A percentile compares a stretch with the other conserved stretches of the same genome.
Evolutionary conservation across 2,329 filamentous ascomycete genomes (phyloP).

Genomic region (Westerdykella sp.): DNA sequence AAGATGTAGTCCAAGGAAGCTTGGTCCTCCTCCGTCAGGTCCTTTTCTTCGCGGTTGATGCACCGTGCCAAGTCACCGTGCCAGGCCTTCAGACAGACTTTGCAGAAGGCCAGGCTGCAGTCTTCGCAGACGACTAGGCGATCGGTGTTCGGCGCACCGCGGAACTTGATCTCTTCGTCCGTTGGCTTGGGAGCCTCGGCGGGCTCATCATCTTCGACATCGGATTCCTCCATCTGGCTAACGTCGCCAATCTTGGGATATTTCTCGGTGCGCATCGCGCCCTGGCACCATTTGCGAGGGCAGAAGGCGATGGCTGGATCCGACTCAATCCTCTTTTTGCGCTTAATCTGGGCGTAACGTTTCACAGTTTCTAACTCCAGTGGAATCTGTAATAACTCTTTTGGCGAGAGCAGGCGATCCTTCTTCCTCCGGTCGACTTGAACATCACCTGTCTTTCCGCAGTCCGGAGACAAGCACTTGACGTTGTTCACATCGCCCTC

Average conservation of each 20-base stretch:
- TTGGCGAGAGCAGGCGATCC: conserved; percentile 67
- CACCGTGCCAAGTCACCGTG: conserved; percentile 80
- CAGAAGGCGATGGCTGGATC: conserved; percentile 92
- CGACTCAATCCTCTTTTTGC: conserved; percentile 85
- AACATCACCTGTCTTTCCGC: conserved; percentile 45
- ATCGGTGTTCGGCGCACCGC: conserved; percentile 50
- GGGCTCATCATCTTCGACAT: conserved; percentile 33
- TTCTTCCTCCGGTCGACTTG: conserved; percentile 26
- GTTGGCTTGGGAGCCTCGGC: neutral
- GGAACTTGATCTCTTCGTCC: neutral
- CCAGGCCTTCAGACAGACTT: conserved; percentile 72
- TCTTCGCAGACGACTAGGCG: conserved; percentile 80
- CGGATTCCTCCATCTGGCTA: conserved; percentile 34
- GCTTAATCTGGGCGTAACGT: conserved; percentile 82
- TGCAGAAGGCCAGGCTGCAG: conserved; percentile 84
- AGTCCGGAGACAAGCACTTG: conserved; percentile 72
- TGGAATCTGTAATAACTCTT: conserved; percentile 60
- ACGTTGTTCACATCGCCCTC: conserved; percentile 77
- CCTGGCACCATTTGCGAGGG: conserved; percentile 86
- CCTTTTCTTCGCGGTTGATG: conserved; percentile 58
- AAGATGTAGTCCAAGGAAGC: conserved; percentile 79
- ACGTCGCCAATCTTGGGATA: conserved; percentile 44
- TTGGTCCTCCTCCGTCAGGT: conserved; percentile 77
- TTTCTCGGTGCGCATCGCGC: conserved; percentile 60
- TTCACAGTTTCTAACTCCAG: conserved; percentile 61